Evolutionary conservation across 345 rosid genomes (phyloP), one percentile per base, ranked within the genome.

Genomic region (Populus pruinosa): DNA sequence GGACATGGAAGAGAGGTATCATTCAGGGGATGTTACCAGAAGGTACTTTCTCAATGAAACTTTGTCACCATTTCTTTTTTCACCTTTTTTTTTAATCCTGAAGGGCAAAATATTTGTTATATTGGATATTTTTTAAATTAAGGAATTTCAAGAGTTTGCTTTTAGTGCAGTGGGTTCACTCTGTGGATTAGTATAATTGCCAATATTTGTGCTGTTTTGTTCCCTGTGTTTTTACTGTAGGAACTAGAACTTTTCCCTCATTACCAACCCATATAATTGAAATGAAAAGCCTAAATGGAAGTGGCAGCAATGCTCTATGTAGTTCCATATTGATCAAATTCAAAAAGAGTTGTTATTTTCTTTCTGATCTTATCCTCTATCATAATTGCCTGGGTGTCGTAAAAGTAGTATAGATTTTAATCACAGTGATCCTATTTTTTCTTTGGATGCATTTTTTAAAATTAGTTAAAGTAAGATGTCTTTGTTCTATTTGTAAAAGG

Each of bases 31-130:
- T 38, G 63, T 64, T 47, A 79, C 82, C 1, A 74, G 80, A 83
- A 86, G 92, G 96, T 89, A 82, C 67, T 39, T 74, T 43, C 59
- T 72, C 61, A 73, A 49, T 61, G 44, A 69, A 76, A 16, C 16
- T 38, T 76, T 64, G 9, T 49, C 65, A 7, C 31, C 36, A 27
- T 35, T 75, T 76, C 65, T 76, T 10, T 8, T 76, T 35, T 8
- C 11, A 25, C 18, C n/a, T 49, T 73, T 33, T n/a, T 64, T 68
- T 36, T 49, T 18, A 2, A 41, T 41, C 16, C 29, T 27, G 25
- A 59, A 69, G 20, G n/a, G 27, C 11, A 13, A 4, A 77, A 59
- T 17, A 43, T 73, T 43, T 43, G 14, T 43, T 10, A 43, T 43
- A 56, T 25, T 18, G 17, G 1, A 18, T 55, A 27, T 21, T 43